Evolutionary conservation across 371 early-diverging fungal genomes (phyloP), one percentile per base, ranked within the genome.

Genomic region (Cokeromyces recurvatus): DNA sequence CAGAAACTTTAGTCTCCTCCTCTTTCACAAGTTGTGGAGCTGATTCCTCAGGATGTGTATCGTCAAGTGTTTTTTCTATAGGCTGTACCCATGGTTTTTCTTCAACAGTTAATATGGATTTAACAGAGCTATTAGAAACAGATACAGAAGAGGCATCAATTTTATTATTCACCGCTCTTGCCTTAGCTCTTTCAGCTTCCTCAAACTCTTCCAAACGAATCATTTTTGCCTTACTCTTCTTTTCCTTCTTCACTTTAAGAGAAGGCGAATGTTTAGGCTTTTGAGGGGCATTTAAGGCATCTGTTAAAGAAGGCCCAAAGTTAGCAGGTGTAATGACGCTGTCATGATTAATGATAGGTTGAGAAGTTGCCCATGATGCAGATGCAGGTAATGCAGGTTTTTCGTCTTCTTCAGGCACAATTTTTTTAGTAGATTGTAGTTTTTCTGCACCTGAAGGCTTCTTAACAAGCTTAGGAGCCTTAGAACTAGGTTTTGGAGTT

Each of bases 301-400:
- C 71, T 0, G 71, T 65, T 32, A 70, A 46, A n/a, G 74, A 74
- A 5, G 71, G 71, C 6, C 71, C 74, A 43, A 70, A 70, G 25
- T 67, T 60, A 10, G 50, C 62, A 35, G 75, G 77, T 4, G 70
- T 68, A 4, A 61, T 60, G 1, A 64, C 60, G 38, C 46, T 71
- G 7, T 60, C 62, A 6, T 59, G 48, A 10, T 66, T 57, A 0
- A 71, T 51, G 4, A 58, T 54, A 23, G 64, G 59, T 39, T 42
- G 43, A 14, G 42, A 17, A 36, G 68, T 78, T 8, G 78, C 84
- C 84, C 84, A 84, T 0, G 84, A 80, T 0, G 80, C 84, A 14
- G 79, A 72, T 10, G 78, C 75, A 3, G 84, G 84, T n/a, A 84
- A 51, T 20, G 81, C 80, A 14, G 81, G 79, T 38, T 66, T 71